A percentile compares a stretch with the other conserved stretches of the same genome.
Conservation (phyloP, 2,329 filamentous ascomycete genomes). For the Penicillium sp. region DNA sequence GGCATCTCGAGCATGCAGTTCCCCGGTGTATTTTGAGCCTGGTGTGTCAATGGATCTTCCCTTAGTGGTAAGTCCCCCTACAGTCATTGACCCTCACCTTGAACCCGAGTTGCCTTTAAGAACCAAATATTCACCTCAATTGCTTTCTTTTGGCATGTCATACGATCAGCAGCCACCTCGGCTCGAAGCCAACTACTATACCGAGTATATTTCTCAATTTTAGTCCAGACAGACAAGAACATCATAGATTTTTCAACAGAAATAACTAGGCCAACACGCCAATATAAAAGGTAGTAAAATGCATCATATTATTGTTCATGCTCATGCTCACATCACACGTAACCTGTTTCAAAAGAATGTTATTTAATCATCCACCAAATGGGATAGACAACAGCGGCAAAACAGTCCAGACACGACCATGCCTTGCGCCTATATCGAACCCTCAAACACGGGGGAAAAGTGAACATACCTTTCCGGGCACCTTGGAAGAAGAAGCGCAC, state of each 20-base stretch:
- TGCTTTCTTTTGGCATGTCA: not conserved
- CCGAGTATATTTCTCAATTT: not conserved
- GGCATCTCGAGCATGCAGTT: not conserved
- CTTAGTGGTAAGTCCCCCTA: not conserved
- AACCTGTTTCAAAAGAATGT: conserved; percentile 27
- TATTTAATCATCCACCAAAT: conserved; percentile 3
- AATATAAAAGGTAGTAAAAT: conserved; percentile 19
- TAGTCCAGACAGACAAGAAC: conserved; percentile 2
- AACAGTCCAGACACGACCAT: not conserved
- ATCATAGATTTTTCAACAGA: conserved; percentile 14
- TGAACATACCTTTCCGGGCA: conserved; percentile 60
- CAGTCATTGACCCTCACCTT: too few relatives aligned
- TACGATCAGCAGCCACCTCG: not conserved
- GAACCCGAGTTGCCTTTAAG: not conserved
- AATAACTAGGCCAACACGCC: conserved; percentile 9
- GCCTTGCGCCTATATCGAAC: not conserved
- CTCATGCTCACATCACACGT: conserved; percentile 39
- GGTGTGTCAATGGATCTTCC: not conserved
- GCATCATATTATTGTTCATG: conserved; percentile 35
- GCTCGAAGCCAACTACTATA: not conserved
- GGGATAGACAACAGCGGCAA: not conserved
- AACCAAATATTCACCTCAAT: not conserved
- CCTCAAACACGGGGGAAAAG: not conserved
- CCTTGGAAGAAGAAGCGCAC: conserved; percentile 99
- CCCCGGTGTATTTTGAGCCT: not conserved